These are phyloP conservation scores for Pythium biforme DNA, from an alignment of 352 stramenopile genomes.

Conservation along the genomic window DNA sequence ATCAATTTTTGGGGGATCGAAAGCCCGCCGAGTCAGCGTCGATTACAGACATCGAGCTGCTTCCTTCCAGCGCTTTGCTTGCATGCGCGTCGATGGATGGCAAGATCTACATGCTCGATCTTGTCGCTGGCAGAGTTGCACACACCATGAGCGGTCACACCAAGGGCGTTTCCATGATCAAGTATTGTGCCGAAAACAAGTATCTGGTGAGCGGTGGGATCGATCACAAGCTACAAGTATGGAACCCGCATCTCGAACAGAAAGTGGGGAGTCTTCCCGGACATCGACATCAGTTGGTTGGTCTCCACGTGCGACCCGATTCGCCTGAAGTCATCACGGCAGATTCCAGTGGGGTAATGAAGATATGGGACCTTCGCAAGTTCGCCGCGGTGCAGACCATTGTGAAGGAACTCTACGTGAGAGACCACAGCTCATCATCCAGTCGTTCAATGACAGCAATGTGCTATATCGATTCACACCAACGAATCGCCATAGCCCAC, in stretches of 20 bases:
- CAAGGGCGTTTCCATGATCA: slow-evolving; percentile 42
- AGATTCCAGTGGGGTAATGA: slow-evolving; percentile 48
- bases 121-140: slow-evolving; percentile 25
- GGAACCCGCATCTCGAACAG: slow-evolving; percentile 60
- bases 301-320: slow-evolving; percentile 44
- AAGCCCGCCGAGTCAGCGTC: slow-evolving; percentile 11
- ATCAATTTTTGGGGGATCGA: slow-evolving; percentile 40
- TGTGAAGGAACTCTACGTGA: slow-evolving; percentile 35
- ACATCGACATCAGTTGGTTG: slow-evolving; percentile 47
- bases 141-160: slow-evolving; percentile 42
- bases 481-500: slow-evolving; percentile 48
- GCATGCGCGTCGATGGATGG: slow-evolving; percentile 44
- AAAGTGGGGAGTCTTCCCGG: slow-evolving; percentile 49
- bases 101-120: slow-evolving; percentile 62
- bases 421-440: slow-evolving; percentile 17
- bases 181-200: slow-evolving; percentile 44
- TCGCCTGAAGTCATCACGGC: slow-evolving; percentile 52
- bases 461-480: slow-evolving; percentile 34
- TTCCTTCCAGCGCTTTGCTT: slow-evolving; percentile 36
- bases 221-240: slow-evolving; percentile 55
- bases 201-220: slow-evolving; percentile 58
- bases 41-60: slow-evolving; percentile 42
- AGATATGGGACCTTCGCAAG: slow-evolving; percentile 57
- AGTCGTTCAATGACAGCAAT: slow-evolving; percentile 37
- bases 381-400: slow-evolving; percentile 44